Conservation (phyloP, 805 yeast species). For the Komagataella mondaviorum region DNA sequence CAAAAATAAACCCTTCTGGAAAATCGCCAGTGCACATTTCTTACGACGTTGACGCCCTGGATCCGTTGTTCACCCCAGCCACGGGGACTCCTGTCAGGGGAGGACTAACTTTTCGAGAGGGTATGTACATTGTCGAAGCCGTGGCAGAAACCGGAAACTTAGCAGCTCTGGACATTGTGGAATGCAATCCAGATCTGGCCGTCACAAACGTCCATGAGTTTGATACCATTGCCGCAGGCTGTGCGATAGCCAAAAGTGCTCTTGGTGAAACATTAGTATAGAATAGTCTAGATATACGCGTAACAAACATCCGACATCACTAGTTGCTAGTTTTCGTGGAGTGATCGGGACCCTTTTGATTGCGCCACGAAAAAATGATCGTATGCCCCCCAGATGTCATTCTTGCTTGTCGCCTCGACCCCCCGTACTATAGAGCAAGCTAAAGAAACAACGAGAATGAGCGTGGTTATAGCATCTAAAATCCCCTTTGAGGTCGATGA, state of each 20-base stretch:
- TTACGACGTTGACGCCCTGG: slow-evolving; percentile 95
- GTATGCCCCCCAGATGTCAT: not conserved
- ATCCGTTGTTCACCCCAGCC: slow-evolving; percentile 88
- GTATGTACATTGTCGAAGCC: slow-evolving; percentile 83
- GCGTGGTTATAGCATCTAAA: slow-evolving; percentile 38
- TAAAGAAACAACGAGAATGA: not conserved
- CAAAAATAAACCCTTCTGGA: slow-evolving; percentile 59
- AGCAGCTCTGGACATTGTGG: slow-evolving; percentile 83
- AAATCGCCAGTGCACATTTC: slow-evolving; percentile 72
- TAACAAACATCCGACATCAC: not conserved
- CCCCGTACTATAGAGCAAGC: not conserved
- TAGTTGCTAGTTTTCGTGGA: not conserved
- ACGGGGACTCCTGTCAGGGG: slow-evolving; percentile 98
- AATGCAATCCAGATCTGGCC: slow-evolving; percentile 83
- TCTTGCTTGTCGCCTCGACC: not conserved
- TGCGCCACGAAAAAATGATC: not conserved
- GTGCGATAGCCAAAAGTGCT: slow-evolving; percentile 88
- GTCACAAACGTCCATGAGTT: slow-evolving; percentile 59
- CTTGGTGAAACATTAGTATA: slow-evolving; percentile 79
- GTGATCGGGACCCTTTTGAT: not conserved
- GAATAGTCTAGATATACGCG: not conserved
- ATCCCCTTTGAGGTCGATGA: slow-evolving; percentile 36
- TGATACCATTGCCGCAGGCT: slow-evolving; percentile 82
- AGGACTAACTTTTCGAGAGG: slow-evolving; percentile 89
- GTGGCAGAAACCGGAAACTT: slow-evolving; percentile 83